These are phyloP conservation scores for Erodium chrysanthum DNA, from an alignment of 441 rosid genomes.

Conservation along the genomic window DNA sequence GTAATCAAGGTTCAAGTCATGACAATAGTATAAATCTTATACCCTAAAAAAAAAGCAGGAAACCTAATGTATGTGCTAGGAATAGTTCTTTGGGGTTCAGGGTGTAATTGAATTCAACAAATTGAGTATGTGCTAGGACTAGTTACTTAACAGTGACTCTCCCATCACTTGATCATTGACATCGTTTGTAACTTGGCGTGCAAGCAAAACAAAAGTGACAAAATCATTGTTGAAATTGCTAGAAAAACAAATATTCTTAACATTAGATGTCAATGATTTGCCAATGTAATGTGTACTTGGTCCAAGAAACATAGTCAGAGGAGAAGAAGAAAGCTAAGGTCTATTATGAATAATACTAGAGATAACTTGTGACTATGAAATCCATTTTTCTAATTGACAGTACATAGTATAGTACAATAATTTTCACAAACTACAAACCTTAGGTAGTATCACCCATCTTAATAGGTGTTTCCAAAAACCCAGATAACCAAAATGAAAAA, in stretches of 20 bases:
- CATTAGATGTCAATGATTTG: not conserved
- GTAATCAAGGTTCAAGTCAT: too few relatives aligned
- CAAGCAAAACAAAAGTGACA: too few relatives aligned
- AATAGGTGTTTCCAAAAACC: not conserved
- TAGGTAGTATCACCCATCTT: constrained; percentile 8
- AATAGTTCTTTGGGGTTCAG: too few relatives aligned
- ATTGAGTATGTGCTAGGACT: too few relatives aligned
- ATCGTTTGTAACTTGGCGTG: not conserved
- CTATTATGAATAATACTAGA: not conserved
- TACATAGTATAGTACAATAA: constrained; percentile 4
- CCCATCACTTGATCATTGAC: not conserved
- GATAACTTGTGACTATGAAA: not conserved
- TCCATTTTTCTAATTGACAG: constrained; percentile 3
- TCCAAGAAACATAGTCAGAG: not conserved
- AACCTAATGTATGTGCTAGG: too few relatives aligned
- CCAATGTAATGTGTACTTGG: not conserved
- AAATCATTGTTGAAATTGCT: not conserved
- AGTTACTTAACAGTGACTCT: too few relatives aligned
- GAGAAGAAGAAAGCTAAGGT: not conserved
- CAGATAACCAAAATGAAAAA: not conserved
- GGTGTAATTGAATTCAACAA: too few relatives aligned
- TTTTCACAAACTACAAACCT: constrained; percentile 3
- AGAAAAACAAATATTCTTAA: not conserved
- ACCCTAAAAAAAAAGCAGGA: too few relatives aligned
- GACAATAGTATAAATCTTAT: too few relatives aligned